Conservation (phyloP, 2,329 filamentous ascomycete species). For the Raffaelea deltoideospora region DNA sequence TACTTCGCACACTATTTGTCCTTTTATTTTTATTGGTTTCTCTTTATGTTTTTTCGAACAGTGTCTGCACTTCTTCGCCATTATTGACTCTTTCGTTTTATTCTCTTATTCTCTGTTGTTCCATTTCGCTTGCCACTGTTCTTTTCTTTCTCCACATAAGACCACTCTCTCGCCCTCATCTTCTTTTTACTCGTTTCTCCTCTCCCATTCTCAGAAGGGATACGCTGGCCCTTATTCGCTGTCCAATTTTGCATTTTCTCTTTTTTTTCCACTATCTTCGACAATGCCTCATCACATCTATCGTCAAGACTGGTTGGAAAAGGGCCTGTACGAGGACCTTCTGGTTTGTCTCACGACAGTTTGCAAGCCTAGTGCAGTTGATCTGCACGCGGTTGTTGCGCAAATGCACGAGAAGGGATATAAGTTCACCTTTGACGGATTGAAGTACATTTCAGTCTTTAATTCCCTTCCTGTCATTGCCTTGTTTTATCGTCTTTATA, state of each 20-base stretch:
- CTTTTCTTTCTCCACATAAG: background rate
- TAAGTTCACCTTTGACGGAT: slow-evolving; percentile 9
- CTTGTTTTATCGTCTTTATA: background rate
- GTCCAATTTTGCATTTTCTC: too few relatives aligned
- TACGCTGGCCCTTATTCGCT: too few relatives aligned
- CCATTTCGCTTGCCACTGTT: background rate
- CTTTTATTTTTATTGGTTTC: background rate
- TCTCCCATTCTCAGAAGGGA: too few relatives aligned
- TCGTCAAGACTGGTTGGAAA: slow-evolving; percentile 21
- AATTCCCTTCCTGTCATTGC: background rate
- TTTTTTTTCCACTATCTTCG: too few relatives aligned
- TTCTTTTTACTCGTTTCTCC: background rate
- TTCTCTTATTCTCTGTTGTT: background rate
- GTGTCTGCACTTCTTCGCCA: background rate
- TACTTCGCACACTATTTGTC: too few relatives aligned
- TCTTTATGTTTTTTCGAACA: too few relatives aligned
- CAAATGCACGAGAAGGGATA: slow-evolving; percentile 14
- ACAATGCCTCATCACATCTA: background rate
- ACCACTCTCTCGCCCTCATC: background rate
- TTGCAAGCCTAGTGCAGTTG: slow-evolving; percentile 16
- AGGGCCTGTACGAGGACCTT: slow-evolving; percentile 26
- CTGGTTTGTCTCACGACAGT: slow-evolving; percentile 24
- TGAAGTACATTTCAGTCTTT: slow-evolving; percentile 3
- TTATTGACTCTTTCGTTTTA: background rate
- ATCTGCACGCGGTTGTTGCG: slow-evolving; percentile 15